Evolutionary conservation across 2,329 filamentous ascomycete genomes (phyloP).

Genomic region (Alternaria sp.): DNA sequence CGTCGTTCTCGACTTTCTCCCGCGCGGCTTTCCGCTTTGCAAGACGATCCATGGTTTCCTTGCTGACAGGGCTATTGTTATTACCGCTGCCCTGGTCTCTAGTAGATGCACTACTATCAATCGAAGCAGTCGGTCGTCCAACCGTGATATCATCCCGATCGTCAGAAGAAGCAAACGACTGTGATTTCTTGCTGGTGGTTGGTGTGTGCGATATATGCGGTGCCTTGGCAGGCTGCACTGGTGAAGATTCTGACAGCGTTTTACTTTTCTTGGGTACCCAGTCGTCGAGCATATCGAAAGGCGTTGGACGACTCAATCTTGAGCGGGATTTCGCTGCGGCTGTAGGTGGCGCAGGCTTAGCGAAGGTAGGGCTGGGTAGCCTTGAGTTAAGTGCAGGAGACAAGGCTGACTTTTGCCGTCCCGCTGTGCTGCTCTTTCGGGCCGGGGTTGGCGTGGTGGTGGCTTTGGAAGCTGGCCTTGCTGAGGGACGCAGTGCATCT

Average conservation of each 20-base stretch:
- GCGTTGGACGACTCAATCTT: slow-evolving; percentile 30
- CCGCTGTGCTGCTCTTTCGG: background rate
- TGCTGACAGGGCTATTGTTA: slow-evolving; percentile 15
- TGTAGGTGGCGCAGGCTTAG: slow-evolving; percentile 32
- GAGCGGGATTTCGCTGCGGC: slow-evolving; percentile 22
- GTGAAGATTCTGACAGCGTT: slow-evolving; percentile 7
- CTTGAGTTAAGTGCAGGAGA: slow-evolving; percentile 4
- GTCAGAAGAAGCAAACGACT: background rate
- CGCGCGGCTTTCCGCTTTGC: slow-evolving; percentile 44
- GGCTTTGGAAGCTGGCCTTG: slow-evolving; percentile 15
- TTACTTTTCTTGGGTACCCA: slow-evolving; percentile 21
- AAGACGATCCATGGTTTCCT: slow-evolving; percentile 39
- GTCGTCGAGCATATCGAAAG: slow-evolving; percentile 42
- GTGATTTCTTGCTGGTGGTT: background rate
- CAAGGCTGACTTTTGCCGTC: slow-evolving; percentile 3
- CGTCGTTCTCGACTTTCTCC: slow-evolving; percentile 37
- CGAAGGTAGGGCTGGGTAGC: slow-evolving; percentile 19
- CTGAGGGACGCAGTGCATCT: slow-evolving; percentile 26
- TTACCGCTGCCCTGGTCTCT: background rate
- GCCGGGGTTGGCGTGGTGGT: slow-evolving; percentile 3
- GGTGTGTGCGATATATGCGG: background rate
- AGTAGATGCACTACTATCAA: slow-evolving; percentile 16
- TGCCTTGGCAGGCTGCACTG: slow-evolving; percentile 2
- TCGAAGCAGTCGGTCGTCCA: slow-evolving; percentile 16
- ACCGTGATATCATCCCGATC: background rate